Evolutionary conservation across 768 basidiomycete genomes (phyloP).

Genomic region (Xerocomus potaroensis): DNA sequence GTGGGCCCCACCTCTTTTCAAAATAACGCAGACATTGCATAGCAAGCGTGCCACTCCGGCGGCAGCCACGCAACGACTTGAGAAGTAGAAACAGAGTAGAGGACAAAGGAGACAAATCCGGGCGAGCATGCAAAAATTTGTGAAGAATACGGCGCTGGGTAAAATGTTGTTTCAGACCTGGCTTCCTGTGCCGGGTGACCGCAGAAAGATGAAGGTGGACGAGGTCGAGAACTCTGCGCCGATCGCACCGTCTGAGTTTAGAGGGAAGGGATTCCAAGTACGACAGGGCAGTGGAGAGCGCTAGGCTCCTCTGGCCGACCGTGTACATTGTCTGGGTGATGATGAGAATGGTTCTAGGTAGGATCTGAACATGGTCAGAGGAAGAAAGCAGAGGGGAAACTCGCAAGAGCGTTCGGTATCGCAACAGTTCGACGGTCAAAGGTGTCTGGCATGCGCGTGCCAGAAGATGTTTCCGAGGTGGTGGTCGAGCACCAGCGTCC

Average conservation of each 20-base stretch:
- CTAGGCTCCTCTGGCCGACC: constrained; percentile 35
- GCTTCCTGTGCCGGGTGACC: constrained; percentile 26
- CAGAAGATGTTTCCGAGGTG: constrained; percentile 11
- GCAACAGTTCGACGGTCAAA: constrained; percentile 16
- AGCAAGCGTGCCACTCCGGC: constrained; percentile 54
- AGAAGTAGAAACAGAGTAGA: constrained; percentile 59
- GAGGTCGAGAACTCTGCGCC: constrained; percentile 43
- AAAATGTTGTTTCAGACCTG: constrained; percentile 42
- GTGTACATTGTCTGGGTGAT: constrained; percentile 46
- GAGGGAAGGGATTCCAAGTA: constrained; percentile 51
- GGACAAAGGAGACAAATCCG: constrained; percentile 50
- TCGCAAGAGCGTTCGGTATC: constrained; percentile 39
- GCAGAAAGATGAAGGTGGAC: constrained; percentile 45
- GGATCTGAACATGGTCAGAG: constrained; percentile 31
- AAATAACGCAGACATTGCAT: constrained; percentile 42
- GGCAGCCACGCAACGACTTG: constrained; percentile 43
- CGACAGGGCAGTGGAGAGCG: constrained; percentile 41
- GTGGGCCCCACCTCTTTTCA: constrained; percentile 50
- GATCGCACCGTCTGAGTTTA: constrained; percentile 33
- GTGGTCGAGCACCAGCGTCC: background rate
- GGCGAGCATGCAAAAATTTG: constrained; percentile 43
- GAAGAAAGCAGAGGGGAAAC: constrained; percentile 37
- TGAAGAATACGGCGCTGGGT: constrained; percentile 41
- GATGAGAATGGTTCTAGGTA: constrained; percentile 41
- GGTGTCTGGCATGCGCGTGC: constrained; percentile 12